Evolutionary conservation across 2,329 filamentous ascomycete genomes (phyloP), one percentile per base, ranked within the genome.

Genomic region (Alternaria hordeiaustralica): DNA sequence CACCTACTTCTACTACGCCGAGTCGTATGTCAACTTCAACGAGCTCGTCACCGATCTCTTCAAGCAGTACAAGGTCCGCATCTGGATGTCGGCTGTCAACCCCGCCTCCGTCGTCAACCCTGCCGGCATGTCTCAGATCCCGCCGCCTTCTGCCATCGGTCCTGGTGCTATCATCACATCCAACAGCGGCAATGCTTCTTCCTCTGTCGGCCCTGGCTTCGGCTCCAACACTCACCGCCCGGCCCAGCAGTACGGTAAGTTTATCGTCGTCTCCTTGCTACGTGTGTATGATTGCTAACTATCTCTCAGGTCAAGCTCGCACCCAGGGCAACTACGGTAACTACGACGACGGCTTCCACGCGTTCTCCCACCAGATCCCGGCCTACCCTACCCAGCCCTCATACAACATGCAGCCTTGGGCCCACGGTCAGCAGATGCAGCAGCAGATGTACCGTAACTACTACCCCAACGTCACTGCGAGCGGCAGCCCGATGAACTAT

Each of bases 41-140:
- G 93, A 93, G 3, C 88, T 99, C 15, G 96, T 99, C 57, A 97
- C 94, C 0, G 96, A 99, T 78, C 86, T 99, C 12, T 99, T 98
- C 87, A 98, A 98, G 82, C 95, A 98, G 66, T 99, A 98, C 86
- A 99, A 99, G 84, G 97, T 95, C 21, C 89, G 96, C 72, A 99
- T 99, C 74, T 99, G 96, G 96, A 97, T 99, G 93, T 98, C 95
- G 5, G 96, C 96, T 5, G 97, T 99, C 80, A 99, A 99, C 78
- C 96, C 96, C 8, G 96, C 95, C 6, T 97, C 95, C 0, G 97
- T 98, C 79, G 74, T 79, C 36, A 78, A 78, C 49, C 76, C 77
- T 11, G 73, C 75, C 4, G 76, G 76, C n/a, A 50, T 71, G 21
- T 71, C 71, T 44, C 74, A 78, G 23, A 70, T 80, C 8, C 74